Evolutionary conservation across 257 asterid species (phyloP).

Genomic region (Forsythia suspensa): DNA sequence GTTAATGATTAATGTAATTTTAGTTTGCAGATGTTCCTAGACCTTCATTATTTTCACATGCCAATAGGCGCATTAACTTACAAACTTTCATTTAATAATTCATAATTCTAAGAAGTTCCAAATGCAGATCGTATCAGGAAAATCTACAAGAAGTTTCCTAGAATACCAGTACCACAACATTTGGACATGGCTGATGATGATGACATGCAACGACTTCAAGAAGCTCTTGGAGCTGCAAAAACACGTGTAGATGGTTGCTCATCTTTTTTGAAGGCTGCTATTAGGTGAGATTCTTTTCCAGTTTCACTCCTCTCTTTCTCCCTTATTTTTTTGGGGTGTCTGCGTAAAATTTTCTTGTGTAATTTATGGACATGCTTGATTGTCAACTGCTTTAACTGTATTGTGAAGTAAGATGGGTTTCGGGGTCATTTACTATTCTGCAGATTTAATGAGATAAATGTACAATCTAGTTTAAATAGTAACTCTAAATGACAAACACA

Average conservation of each 20-base stretch:
- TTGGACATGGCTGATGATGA: conserved; percentile 77
- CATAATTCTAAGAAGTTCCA: conserved; percentile 29
- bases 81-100: conserved; percentile 1
- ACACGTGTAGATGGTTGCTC: conserved; percentile 87
- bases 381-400: not conserved
- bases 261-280: conserved; percentile 79
- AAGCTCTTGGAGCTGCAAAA: conserved; percentile 93
- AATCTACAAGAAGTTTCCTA: conserved; percentile 78
- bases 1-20: not conserved
- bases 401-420: not conserved
- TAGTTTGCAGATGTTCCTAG: not conserved
- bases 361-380: not conserved
- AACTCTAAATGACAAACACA: not conserved
- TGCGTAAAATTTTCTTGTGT: not conserved
- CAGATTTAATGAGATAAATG: not conserved
- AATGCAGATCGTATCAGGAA: conserved; percentile 72
- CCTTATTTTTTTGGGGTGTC: not conserved
- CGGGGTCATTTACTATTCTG: not conserved
- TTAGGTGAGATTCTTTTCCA: conserved; percentile 51
- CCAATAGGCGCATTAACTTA: not conserved
- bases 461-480: not conserved
- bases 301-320: conserved; percentile 18
- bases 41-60: not conserved
- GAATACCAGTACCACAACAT: conserved; percentile 80
- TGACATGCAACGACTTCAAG: conserved; percentile 82